Percentiles rank a stretch among this genome's conserved stretches.
These are phyloP conservation scores for Trichomonas vaginalis DNA, from an alignment of 208 protist genomes.

Conservation along the genomic window DNA sequence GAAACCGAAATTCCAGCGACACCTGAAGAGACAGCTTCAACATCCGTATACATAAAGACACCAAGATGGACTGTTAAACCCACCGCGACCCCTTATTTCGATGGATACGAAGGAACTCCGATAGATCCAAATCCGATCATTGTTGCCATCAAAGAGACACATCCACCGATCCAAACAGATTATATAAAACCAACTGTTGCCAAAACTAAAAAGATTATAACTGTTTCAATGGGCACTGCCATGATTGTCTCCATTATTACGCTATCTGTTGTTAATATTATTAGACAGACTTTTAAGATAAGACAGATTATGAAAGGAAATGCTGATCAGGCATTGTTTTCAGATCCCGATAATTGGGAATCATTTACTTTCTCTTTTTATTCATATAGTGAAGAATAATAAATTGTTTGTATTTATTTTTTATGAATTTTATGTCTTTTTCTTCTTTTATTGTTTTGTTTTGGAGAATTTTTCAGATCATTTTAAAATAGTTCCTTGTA, in stretches of 20 bases:
- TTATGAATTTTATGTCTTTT: too few relatives aligned
- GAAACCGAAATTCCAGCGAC: too few relatives aligned
- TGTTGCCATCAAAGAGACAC: background rate
- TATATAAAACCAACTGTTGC: background rate
- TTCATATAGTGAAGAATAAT: too few relatives aligned
- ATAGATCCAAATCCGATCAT: background rate
- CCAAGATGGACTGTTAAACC: background rate
- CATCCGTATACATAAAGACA: background rate
- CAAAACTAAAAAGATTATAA: background rate
- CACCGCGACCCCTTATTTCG: background rate
- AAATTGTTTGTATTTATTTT: too few relatives aligned
- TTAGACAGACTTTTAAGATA: background rate
- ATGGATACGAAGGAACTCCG: background rate
- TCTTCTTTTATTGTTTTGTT: too few relatives aligned
- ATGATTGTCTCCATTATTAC: background rate
- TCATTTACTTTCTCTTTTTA: too few relatives aligned
- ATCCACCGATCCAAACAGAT: background rate
- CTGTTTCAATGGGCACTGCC: background rate
- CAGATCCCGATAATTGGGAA: too few relatives aligned
- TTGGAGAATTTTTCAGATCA: too few relatives aligned
- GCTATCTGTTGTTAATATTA: background rate
- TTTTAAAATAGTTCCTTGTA: too few relatives aligned
- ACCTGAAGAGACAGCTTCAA: too few relatives aligned
- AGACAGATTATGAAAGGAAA: background rate
- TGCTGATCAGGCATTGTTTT: too few relatives aligned